These are phyloP conservation scores for Neoboletus magnificus DNA, from an alignment of 768 basidiomycete genomes.

Conservation along the genomic window DNA sequence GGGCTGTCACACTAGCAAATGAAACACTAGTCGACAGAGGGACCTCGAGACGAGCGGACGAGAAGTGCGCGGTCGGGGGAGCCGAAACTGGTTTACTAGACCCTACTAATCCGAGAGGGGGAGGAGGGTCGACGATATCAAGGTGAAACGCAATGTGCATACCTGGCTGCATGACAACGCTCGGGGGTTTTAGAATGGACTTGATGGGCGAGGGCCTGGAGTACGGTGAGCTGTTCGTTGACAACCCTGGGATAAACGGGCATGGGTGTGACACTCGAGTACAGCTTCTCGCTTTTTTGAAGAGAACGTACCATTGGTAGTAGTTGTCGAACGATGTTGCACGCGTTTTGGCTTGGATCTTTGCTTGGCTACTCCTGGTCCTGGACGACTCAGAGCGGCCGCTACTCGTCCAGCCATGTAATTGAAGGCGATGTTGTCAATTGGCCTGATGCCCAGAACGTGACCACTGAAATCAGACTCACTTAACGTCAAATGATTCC, in stretches of 20 bases:
- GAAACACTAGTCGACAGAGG: not conserved
- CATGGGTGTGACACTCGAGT: not conserved
- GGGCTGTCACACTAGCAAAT: not conserved
- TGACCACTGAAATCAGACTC: not conserved
- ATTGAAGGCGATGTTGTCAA: not conserved
- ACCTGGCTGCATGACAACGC: not conserved
- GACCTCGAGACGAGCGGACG: not conserved
- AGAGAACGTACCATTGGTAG: not conserved
- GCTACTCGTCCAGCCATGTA: constrained; percentile 1
- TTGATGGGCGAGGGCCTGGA: not conserved
- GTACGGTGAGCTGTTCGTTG: not conserved
- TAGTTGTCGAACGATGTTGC: not conserved
- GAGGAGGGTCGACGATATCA: not conserved
- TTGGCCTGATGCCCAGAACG: not conserved
- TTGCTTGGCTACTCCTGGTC: not conserved
- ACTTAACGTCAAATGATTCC: constrained; percentile 6
- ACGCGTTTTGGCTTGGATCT: not conserved
- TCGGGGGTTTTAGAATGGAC: not conserved
- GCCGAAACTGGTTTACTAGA: not conserved
- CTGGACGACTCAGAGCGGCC: not conserved
- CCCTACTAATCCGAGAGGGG: not conserved
- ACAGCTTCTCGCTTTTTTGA: not conserved
- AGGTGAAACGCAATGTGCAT: not conserved
- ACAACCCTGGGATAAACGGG: not conserved
- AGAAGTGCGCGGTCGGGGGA: too few species aligned